Evolutionary conservation across 2,329 filamentous ascomycete species (phyloP).

Genomic region (Penicillium sp.): DNA sequence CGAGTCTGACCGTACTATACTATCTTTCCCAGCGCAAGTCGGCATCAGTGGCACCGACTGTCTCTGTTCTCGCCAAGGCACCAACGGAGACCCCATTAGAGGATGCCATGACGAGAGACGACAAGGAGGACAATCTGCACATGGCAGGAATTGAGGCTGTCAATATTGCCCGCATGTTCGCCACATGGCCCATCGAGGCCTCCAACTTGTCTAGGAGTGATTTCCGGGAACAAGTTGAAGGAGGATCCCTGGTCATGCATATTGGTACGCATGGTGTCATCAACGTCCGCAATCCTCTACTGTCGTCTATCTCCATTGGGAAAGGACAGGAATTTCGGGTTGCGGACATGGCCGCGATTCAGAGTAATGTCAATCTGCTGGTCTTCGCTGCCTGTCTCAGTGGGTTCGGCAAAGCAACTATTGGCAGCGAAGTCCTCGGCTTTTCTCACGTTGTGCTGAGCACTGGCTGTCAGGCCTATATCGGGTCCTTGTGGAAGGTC

Average conservation of each 20-base stretch:
- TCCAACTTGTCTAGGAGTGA: slow-evolving; percentile 20
- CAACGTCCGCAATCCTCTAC: slow-evolving; percentile 20
- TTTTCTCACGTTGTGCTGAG: slow-evolving; percentile 29
- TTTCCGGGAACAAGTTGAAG: slow-evolving; percentile 22
- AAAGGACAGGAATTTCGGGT: slow-evolving; percentile 27
- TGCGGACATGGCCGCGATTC: slow-evolving; percentile 23
- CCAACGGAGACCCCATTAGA: slow-evolving; percentile 5
- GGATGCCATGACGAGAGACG: slow-evolving; percentile 4
- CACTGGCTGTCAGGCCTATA: slow-evolving; percentile 27
- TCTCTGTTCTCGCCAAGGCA: slow-evolving; percentile 26
- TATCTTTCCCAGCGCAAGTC: slow-evolving; percentile 21
- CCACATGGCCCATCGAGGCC: slow-evolving; percentile 28
- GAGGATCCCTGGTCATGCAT: slow-evolving; percentile 22
- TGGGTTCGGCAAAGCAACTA: slow-evolving; percentile 23
- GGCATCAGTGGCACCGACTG: slow-evolving; percentile 14
- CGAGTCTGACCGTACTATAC: slow-evolving; percentile 24
- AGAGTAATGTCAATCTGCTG: slow-evolving; percentile 22
- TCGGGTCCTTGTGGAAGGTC: slow-evolving; percentile 27
- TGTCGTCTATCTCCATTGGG: slow-evolving; percentile 27
- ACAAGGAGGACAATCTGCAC: slow-evolving; percentile 18
- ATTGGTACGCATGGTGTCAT: slow-evolving; percentile 26
- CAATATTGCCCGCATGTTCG: slow-evolving; percentile 25
- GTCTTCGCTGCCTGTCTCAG: slow-evolving; percentile 29
- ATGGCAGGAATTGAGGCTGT: slow-evolving; percentile 28
- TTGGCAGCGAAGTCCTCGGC: slow-evolving; percentile 24